phyloP scores from a whole-genome alignment of 176 grass and related monocot genomes.

The Raddia guianensis region DNA sequence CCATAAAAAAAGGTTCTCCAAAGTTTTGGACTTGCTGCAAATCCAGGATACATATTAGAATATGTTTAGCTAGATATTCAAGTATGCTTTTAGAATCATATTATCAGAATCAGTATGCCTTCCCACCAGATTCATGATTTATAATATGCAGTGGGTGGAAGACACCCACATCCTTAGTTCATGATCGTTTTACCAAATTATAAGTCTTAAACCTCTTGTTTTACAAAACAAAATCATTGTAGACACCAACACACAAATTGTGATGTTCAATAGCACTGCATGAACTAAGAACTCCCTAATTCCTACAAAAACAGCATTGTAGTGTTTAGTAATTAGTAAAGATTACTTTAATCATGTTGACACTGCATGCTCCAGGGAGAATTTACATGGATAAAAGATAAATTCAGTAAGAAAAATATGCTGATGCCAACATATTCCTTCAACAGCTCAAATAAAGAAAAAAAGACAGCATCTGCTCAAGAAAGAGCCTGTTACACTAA shows the following conservation, averaged over 20 bases:
- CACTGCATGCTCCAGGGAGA: not conserved
- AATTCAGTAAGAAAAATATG: not conserved
- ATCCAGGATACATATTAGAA: slow-evolving; percentile 30
- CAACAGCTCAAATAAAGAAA: not conserved
- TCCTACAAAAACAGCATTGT: not conserved
- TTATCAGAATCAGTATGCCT: not conserved
- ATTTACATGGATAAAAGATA: not conserved
- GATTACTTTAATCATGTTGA: slow-evolving; percentile 2
- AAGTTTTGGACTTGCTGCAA: slow-evolving; percentile 98
- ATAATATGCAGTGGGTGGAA: slow-evolving; percentile 5
- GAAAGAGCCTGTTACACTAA: not conserved
- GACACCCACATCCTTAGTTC: not conserved
- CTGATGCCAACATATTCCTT: not conserved
- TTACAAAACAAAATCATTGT: not conserved
- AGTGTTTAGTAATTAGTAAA: not conserved
- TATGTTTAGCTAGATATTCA: slow-evolving; percentile 21
- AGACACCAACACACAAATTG: not conserved
- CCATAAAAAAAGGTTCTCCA: slow-evolving; percentile 96
- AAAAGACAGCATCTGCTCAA: not conserved
- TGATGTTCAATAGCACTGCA: not conserved
- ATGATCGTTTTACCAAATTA: not conserved
- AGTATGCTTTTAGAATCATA: slow-evolving; percentile 13
- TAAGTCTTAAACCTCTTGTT: not conserved
- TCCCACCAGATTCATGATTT: not conserved
- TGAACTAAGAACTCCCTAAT: not conserved